Percentiles rank a stretch among this genome's conserved stretches.
phyloP scores from a whole-genome alignment of 108 stramenopile genomes.

The Cyclotella distinguenda region DNA sequence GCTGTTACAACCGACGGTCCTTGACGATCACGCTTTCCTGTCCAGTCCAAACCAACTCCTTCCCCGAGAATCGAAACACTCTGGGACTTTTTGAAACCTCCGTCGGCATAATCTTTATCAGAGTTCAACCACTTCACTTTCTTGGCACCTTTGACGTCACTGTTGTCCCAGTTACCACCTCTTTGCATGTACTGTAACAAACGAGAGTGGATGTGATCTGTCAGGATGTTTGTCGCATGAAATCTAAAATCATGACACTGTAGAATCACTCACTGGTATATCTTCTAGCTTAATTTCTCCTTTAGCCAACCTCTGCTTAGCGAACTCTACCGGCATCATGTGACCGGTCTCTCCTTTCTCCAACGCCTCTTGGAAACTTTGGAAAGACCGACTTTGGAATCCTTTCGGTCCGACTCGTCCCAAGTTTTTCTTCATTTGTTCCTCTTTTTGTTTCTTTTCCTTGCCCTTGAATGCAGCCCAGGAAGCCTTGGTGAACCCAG shows the following conservation, averaged over 20 bases:
- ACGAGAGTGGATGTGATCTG: neutral
- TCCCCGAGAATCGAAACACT: constrained; percentile 68
- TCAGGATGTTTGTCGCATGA: neutral
- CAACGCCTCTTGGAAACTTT: constrained; percentile 80
- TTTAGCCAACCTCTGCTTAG: constrained; percentile 54
- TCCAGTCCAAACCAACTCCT: constrained; percentile 82
- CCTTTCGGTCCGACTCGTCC: constrained; percentile 68
- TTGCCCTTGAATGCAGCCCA: constrained; percentile 68
- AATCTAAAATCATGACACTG: neutral
- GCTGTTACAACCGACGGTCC: constrained; percentile 23
- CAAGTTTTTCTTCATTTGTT: constrained; percentile 39
- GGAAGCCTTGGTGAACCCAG: constrained; percentile 73
- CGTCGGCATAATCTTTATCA: constrained; percentile 64
- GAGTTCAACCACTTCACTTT: constrained; percentile 41
- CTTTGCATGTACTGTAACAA: constrained; percentile 73
- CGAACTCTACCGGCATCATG: constrained; percentile 69
- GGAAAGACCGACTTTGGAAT: constrained; percentile 75
- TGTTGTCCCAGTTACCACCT: constrained; percentile 62
- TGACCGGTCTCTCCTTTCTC: constrained; percentile 76
- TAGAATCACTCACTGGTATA: constrained; percentile 45
- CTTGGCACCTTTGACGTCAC: constrained; percentile 48
- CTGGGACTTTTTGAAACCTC: constrained; percentile 82
- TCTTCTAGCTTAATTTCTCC: constrained; percentile 74
- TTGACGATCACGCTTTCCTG: constrained; percentile 47
- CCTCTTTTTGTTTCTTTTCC: constrained; percentile 55